phyloP scores from a whole-genome alignment of 495 filamentous ascomycete species.

The Penicillium pulvis region DNA sequence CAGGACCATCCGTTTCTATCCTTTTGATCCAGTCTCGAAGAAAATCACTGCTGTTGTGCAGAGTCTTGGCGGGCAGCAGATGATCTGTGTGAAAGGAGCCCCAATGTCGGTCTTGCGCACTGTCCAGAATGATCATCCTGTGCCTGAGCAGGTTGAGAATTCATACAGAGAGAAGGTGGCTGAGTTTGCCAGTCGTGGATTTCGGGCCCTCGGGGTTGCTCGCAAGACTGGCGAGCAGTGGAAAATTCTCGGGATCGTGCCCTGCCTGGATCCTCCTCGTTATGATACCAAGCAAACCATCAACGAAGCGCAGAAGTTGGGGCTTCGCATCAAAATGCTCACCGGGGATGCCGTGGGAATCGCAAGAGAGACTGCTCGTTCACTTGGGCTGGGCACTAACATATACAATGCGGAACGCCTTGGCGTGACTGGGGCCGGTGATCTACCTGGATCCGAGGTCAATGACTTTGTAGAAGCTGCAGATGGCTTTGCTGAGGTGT shows the following conservation, averaged over 20 bases:
- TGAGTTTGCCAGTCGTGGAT: constrained; percentile 88
- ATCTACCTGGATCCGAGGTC: constrained; percentile 89
- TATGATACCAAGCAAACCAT: constrained; percentile 90
- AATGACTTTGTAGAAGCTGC: constrained; percentile 95
- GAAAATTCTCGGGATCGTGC: constrained; percentile 94
- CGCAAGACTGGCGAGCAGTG: constrained; percentile 77
- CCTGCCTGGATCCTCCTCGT: constrained; percentile 87
- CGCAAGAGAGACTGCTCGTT: constrained; percentile 85
- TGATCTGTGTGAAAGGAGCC: constrained; percentile 89
- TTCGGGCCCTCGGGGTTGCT: constrained; percentile 89
- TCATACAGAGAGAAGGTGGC: constrained; percentile 88
- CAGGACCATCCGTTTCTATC: constrained; percentile 77
- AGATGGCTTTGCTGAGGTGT: constrained; percentile 93
- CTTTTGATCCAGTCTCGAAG: constrained; percentile 94
- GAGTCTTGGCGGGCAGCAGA: constrained; percentile 76
- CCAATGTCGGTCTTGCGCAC: constrained; percentile 82
- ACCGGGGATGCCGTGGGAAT: constrained; percentile 95
- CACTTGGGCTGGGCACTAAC: constrained; percentile 89
- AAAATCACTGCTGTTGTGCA: constrained; percentile 85
- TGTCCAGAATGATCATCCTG: constrained; percentile 76
- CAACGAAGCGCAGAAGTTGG: constrained; percentile 83
- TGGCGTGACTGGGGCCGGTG: constrained; percentile 79
- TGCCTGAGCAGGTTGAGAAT: constrained; percentile 70
- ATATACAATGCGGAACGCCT: constrained; percentile 91
- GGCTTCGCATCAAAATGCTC: constrained; percentile 93